These are phyloP conservation scores for Lachancea thermotolerans DNA, from an alignment of 805 yeast species.

Conservation along the genomic window DNA sequence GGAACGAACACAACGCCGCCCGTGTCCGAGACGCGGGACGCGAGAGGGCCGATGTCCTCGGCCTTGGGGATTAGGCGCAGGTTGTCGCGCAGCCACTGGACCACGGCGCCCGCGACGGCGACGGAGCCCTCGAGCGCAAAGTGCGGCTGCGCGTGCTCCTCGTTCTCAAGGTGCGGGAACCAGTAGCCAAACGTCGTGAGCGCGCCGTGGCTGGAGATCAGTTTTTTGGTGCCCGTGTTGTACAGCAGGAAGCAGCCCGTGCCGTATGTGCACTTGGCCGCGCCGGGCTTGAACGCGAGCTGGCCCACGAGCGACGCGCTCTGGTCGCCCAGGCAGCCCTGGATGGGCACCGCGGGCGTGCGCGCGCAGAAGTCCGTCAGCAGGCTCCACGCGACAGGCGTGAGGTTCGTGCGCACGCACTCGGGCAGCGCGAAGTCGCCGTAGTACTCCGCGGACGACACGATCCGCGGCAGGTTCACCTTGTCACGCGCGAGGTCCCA, in stretches of 20 bases:
- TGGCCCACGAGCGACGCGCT: constrained; percentile 92
- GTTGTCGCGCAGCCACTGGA: constrained; percentile 92
- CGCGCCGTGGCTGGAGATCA: constrained; percentile 72
- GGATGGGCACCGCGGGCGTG: constrained; percentile 61
- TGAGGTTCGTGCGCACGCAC: constrained; percentile 44
- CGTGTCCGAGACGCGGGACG: constrained; percentile 68
- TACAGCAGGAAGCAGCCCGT: constrained; percentile 89
- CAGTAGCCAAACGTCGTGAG: constrained; percentile 87
- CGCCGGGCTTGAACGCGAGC: constrained; percentile 73
- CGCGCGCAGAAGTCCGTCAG: constrained; percentile 44
- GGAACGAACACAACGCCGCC: constrained; percentile 95
- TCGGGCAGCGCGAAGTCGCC: constrained; percentile 66
- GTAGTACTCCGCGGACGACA: constrained; percentile 69
- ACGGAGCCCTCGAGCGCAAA: constrained; percentile 93
- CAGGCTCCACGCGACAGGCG: constrained; percentile 43
- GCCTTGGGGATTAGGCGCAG: constrained; percentile 74
- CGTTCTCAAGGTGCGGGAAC: constrained; percentile 61
- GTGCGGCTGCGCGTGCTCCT: constrained; percentile 48
- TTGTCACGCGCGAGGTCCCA: constrained; percentile 71
- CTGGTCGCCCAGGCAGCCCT: constrained; percentile 93
- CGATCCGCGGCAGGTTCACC: constrained; percentile 67
- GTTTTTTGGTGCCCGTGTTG: constrained; percentile 72
- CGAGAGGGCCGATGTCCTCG: constrained; percentile 85
- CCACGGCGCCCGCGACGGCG: constrained; percentile 91
- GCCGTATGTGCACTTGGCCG: constrained; percentile 93